These are phyloP conservation scores for Xerocomus minutiporus DNA, from an alignment of 1,284 basidiomycete genomes.

Conservation along the genomic window DNA sequence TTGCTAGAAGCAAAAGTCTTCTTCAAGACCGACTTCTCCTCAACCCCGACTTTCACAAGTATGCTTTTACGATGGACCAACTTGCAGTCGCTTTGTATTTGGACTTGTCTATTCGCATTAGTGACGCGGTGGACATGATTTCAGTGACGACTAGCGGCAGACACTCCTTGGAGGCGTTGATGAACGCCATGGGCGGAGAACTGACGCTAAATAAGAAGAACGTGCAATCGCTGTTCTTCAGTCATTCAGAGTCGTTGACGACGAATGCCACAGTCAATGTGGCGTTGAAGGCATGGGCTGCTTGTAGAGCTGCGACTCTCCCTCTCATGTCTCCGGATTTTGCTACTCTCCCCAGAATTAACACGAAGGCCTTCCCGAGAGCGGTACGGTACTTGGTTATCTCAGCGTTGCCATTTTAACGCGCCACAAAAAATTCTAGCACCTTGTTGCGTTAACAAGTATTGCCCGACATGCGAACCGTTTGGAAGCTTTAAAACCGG, in stretches of 20 bases:
- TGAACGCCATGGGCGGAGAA: conserved; percentile 39
- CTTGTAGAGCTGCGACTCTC: conserved; percentile 32
- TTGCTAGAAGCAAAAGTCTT: conserved; percentile 24
- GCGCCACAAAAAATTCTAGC: conserved; percentile 27
- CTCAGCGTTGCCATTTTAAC: not conserved
- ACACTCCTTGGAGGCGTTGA: conserved; percentile 35
- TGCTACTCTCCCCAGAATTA: conserved; percentile 17
- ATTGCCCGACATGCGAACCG: conserved; percentile 39
- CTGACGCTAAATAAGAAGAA: conserved; percentile 27
- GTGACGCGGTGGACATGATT: conserved; percentile 44
- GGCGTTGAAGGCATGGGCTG: conserved; percentile 45
- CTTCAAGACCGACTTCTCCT: conserved; percentile 34
- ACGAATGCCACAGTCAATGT: conserved; percentile 11
- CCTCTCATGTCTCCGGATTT: conserved; percentile 16
- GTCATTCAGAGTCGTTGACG: conserved; percentile 17
- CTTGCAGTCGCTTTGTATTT: conserved; percentile 39
- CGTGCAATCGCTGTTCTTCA: conserved; percentile 39
- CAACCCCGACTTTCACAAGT: conserved; percentile 25
- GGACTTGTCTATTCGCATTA: conserved; percentile 39
- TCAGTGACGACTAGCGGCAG: conserved; percentile 28
- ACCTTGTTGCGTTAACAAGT: conserved; percentile 35
- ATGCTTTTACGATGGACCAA: conserved; percentile 44
- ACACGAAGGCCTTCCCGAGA: conserved; percentile 16
- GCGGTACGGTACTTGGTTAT: conserved; percentile 9
- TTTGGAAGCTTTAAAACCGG: conserved; percentile 38